Evolutionary conservation across 352 stramenopile genomes (phyloP).

Genomic region (Pythium folliculosum): DNA sequence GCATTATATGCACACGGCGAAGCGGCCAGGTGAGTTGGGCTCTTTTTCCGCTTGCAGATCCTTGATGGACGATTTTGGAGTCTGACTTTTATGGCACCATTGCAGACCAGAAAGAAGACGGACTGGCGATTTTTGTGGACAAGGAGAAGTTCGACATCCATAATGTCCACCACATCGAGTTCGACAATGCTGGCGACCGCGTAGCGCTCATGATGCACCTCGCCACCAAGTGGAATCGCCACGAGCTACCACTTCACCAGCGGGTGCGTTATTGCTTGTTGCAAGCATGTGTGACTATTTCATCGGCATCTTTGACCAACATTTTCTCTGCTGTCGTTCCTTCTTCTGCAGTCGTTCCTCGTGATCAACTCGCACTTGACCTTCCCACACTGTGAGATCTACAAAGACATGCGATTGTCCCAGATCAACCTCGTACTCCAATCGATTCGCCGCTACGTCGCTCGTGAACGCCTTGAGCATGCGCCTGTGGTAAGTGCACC

Average conservation of each 20-base stretch:
- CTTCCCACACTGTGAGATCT: slow-evolving; percentile 81
- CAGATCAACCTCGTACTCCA: slow-evolving; percentile 82
- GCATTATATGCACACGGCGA: slow-evolving; percentile 74
- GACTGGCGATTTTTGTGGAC: slow-evolving; percentile 76
- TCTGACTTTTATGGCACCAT: not conserved
- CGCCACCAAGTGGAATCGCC: slow-evolving; percentile 77
- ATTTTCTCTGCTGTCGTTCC: no score
- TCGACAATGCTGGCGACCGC: slow-evolving; percentile 74
- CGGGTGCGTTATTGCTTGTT: slow-evolving; percentile 32
- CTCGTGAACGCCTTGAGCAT: slow-evolving; percentile 57
- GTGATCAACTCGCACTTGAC: slow-evolving; percentile 86
- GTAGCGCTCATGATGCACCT: slow-evolving; percentile 84
- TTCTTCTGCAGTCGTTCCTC: slow-evolving; percentile 55
- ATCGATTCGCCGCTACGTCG: slow-evolving; percentile 69
- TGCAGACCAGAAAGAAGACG: slow-evolving; percentile 70
- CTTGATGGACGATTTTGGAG: not conserved
- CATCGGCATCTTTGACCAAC: not conserved
- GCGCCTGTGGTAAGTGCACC: slow-evolving; percentile 57
- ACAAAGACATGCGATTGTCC: slow-evolving; percentile 73
- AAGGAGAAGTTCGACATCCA: slow-evolving; percentile 80
- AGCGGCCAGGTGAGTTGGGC: slow-evolving; percentile 47
- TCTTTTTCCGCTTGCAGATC: not conserved
- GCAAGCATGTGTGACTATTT: not conserved
- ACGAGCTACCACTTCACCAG: slow-evolving; percentile 44
- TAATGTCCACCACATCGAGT: slow-evolving; percentile 73